These are phyloP conservation scores for Malania oleifera DNA, from an alignment of 164 flowering plant genomes.

Conservation along the genomic window DNA sequence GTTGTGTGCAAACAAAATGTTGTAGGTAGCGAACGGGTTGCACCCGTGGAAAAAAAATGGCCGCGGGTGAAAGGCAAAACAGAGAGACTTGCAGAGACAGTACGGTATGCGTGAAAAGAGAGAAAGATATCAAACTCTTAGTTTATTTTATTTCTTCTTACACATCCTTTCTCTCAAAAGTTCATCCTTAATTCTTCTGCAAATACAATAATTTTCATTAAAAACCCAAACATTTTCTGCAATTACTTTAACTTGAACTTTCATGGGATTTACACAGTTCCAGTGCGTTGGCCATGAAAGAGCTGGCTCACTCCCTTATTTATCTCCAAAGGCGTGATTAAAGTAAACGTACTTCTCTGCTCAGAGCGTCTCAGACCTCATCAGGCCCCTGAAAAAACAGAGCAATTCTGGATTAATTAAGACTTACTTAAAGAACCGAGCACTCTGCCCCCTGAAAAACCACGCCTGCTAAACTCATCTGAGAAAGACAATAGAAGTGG, in stretches of 20 bases:
- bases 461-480: background rate
- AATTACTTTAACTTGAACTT: background rate
- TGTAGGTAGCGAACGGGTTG: too few species aligned
- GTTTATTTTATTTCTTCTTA: background rate
- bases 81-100: slow-evolving; percentile 1
- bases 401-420: background rate
- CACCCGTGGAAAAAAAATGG: too few species aligned
- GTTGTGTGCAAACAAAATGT: too few species aligned
- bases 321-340: slow-evolving; percentile 20
- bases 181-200: background rate
- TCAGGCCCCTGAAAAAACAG: too few species aligned
- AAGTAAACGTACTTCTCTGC: slow-evolving; percentile 5
- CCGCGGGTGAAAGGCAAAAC: background rate
- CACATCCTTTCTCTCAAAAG: background rate
- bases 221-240: background rate
- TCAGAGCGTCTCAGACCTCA: too few species aligned
- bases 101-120: slow-evolving; percentile 20
- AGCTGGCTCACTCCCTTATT: background rate
- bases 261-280: slow-evolving; percentile 14
- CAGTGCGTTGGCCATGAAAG: background rate
- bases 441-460: background rate
- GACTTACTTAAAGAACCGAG: background rate
- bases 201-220: background rate
- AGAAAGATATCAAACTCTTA: slow-evolving; percentile 17
- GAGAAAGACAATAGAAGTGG: background rate